Evolutionary conservation across 1,284 basidiomycete genomes (phyloP).

Genomic region (Hypsizygus ulmarius): DNA sequence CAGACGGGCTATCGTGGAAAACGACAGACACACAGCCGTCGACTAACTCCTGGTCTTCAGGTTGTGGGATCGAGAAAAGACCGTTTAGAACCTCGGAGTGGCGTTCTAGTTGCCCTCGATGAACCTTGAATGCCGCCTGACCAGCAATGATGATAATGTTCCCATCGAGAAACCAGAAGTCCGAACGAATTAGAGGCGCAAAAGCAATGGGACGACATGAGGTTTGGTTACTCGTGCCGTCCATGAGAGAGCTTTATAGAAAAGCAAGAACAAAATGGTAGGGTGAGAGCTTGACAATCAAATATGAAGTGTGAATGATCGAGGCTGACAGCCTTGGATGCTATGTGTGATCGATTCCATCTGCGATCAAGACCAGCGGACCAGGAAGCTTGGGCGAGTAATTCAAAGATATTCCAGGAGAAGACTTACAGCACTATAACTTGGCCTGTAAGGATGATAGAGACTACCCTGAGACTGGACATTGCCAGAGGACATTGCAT

Average conservation of each 20-base stretch:
- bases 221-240: conserved; percentile 5
- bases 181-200: conserved; percentile 33
- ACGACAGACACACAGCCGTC: conserved; percentile 52
- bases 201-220: conserved; percentile 1
- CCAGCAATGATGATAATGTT: conserved; percentile 62
- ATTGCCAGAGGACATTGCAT: too few relatives aligned
- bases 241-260: not conserved
- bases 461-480: too few relatives aligned
- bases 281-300: too few relatives aligned
- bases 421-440: too few relatives aligned
- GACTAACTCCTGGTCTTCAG: conserved; percentile 40
- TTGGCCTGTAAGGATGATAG: too few relatives aligned
- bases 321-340: too few relatives aligned
- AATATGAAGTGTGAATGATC: too few relatives aligned
- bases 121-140: conserved; percentile 63
- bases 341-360: too few relatives aligned
- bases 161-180: conserved; percentile 72
- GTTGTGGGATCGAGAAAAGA: conserved; percentile 62
- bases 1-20: conserved; percentile 54
- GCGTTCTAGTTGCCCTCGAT: conserved; percentile 64
- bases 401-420: too few relatives aligned
- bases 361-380: too few relatives aligned
- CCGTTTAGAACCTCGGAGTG: conserved; percentile 71
- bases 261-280: not conserved
- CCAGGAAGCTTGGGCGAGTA: too few relatives aligned